Conservation (phyloP, 2,329 filamentous ascomycete genomes). For the Fusarium paranaense region DNA sequence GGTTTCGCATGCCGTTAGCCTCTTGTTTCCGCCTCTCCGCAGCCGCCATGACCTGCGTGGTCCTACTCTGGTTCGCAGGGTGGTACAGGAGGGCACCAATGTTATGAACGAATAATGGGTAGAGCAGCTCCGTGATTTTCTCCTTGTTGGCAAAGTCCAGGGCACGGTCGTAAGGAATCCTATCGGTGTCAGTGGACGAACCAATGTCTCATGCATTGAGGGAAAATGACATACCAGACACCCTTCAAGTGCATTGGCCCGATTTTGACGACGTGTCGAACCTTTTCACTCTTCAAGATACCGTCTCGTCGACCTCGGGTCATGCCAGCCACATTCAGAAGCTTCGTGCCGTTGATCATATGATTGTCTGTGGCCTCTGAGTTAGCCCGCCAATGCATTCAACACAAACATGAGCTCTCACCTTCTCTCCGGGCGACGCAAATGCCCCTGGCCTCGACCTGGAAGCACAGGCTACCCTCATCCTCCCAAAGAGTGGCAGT, state of each 20-base stretch:
- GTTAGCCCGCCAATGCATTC: slow-evolving; percentile 11
- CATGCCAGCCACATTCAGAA: slow-evolving; percentile 98
- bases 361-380: slow-evolving; percentile 78
- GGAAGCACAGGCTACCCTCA: slow-evolving; percentile 96
- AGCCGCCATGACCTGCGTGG: slow-evolving; percentile 88
- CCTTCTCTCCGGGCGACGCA: slow-evolving; percentile 95
- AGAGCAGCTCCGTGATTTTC: slow-evolving; percentile 95
- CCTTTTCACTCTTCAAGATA: slow-evolving; percentile 97
- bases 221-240: slow-evolving; percentile 78
- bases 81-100: slow-evolving; percentile 95
- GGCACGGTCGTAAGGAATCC: slow-evolving; percentile 98
- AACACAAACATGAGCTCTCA: slow-evolving; percentile 53
- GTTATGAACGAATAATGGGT: slow-evolving; percentile 97
- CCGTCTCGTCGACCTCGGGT: slow-evolving; percentile 94
- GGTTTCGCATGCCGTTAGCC: slow-evolving; percentile 72
- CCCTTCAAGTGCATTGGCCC: slow-evolving; percentile 99
- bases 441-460: slow-evolving; percentile 95
- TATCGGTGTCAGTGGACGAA: slow-evolving; percentile 54
- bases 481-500: slow-evolving; percentile 99
- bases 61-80: slow-evolving; percentile 85
- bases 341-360: slow-evolving; percentile 99
- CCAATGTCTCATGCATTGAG: slow-evolving; percentile 30
- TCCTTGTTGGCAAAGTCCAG: slow-evolving; percentile 99
- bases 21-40: slow-evolving; percentile 82
- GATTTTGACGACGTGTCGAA: slow-evolving; percentile 97